Conservation (phyloP, 108 stramenopile species). For the Pseudonitzschia multistriata region DNA sequence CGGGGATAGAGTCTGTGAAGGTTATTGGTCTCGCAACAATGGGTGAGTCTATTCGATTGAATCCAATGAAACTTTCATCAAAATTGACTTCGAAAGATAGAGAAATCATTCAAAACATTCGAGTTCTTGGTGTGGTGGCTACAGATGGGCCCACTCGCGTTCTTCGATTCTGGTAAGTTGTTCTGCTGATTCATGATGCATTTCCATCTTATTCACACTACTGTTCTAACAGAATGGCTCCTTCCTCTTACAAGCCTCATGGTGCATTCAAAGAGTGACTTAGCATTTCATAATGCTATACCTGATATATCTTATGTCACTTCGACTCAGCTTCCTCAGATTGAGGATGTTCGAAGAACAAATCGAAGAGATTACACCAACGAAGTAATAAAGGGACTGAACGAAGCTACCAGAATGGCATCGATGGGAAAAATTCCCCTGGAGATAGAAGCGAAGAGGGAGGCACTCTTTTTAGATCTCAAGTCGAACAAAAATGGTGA, state of each 20-base stretch:
- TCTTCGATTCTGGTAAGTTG: slow-evolving; percentile 43
- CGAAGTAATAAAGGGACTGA: slow-evolving; percentile 24
- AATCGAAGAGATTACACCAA: slow-evolving; percentile 5
- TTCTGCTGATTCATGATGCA: neutral
- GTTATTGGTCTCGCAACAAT: slow-evolving; percentile 51
- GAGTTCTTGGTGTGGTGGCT: slow-evolving; percentile 54
- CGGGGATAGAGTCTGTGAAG: slow-evolving; percentile 69
- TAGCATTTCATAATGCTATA: slow-evolving; percentile 22
- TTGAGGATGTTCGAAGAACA: neutral
- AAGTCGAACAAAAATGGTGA: slow-evolving; percentile 1
- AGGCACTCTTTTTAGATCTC: slow-evolving; percentile 36
- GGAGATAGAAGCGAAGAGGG: slow-evolving; percentile 39
- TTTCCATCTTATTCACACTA: neutral
- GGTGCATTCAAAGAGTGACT: slow-evolving; percentile 9
- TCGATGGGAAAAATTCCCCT: slow-evolving; percentile 27
- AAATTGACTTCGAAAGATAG: slow-evolving; percentile 26
- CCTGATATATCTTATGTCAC: slow-evolving; percentile 32
- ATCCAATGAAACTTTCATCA: slow-evolving; percentile 50
- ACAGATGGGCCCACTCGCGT: slow-evolving; percentile 75
- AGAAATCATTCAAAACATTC: slow-evolving; percentile 33
- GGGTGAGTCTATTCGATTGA: slow-evolving; percentile 52
- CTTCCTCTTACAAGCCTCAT: slow-evolving; percentile 14
- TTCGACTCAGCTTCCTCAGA: neutral
- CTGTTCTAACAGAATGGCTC: neutral
- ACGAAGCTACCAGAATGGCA: slow-evolving; percentile 22